A percentile compares a stretch with the other conserved stretches of the same genome.
Conservation (phyloP, 1,284 basidiomycete genomes). For the Marasmius tenuissimus region DNA sequence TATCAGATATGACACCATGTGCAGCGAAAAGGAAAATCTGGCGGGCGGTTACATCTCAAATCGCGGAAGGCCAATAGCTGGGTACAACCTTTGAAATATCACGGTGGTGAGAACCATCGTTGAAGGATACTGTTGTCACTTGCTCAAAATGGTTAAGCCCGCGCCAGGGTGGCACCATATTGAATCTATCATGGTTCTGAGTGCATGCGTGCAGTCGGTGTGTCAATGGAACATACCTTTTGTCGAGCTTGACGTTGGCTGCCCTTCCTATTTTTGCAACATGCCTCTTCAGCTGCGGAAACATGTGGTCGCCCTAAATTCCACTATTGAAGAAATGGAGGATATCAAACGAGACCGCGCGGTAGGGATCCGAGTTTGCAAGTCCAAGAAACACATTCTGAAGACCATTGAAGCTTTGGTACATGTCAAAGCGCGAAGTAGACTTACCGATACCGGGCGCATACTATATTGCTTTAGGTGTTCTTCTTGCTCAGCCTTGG, state of each 20-base stretch:
- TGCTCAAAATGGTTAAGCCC: constrained; percentile 34
- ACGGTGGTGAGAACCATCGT: constrained; percentile 35
- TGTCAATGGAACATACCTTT: constrained; percentile 9
- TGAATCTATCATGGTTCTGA: constrained; percentile 23
- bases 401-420: neutral
- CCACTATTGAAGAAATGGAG: constrained; percentile 16
- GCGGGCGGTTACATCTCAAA: no score
- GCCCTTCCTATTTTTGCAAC: constrained; percentile 1
- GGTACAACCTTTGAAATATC: constrained; percentile 29
- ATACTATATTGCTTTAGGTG: constrained; percentile 27
- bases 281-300: constrained; percentile 8
- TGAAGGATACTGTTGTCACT: constrained; percentile 29
- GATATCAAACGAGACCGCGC: constrained; percentile 15
- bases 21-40: constrained; percentile 9
- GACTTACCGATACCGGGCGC: constrained; percentile 24
- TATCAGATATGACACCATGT: neutral
- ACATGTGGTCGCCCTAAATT: constrained; percentile 16
- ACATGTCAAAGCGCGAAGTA: constrained; percentile 13
- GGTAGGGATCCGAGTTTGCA: constrained; percentile 14
- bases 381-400: constrained; percentile 14
- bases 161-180: constrained; percentile 31
- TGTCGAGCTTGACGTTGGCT: constrained; percentile 8
- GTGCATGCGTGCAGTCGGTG: neutral
- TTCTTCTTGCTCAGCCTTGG: constrained; percentile 17
- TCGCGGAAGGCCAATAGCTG: neutral